Base-by-base conservation (phyloP, 495 filamentous ascomycete genomes). In the Penicillium mononematosum region DNA sequence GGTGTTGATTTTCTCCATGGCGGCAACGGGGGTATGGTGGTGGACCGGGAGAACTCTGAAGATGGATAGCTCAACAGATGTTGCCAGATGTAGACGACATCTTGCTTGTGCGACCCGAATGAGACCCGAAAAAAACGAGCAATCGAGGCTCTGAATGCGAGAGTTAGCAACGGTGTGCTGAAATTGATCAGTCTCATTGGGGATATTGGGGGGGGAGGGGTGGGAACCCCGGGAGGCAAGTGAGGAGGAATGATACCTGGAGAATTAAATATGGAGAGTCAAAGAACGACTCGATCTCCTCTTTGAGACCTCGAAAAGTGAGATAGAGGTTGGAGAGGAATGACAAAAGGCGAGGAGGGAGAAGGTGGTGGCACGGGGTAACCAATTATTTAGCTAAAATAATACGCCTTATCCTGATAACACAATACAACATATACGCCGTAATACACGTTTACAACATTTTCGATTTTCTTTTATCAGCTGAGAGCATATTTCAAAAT, bases 1-100 rank as follows among this genome's bases (percentile, higher is more conserved):
- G 71, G 86, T 75, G 69, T 79, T 74, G 50, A 78, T 70, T 67
- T 79, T 79, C 74, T 79, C 77, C 77, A 79, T 79, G 64, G 62
- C 70, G 66, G 63, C 58, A 55, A 64, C 49, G 56, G 60, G 57
- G 59, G 17, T 63, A 63, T 58, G 60, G 64, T 61, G 46, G 39
- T 44, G 61, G 62, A 55, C 57, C 55, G 62, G 68, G 63, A 65
- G 70, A 70, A 73, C 61, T 69, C 62, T 71, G 65, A 71, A 72
- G 69, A 66, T 63, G 61, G 64, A 60, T 68, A 63, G 64, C 70
- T 78, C 68, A 76, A 53, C 63, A 73, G 65, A 59, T 60, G 63
- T 50, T 67, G 39, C 60, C 61, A 70, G 63, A 55, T 51, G 62
- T 55, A 57, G 63, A 66, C 68, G 74, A 74, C 75, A 78, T 78